Evolutionary conservation across 768 basidiomycete species (phyloP).

Genomic region (Boletus subcaerulescens): DNA sequence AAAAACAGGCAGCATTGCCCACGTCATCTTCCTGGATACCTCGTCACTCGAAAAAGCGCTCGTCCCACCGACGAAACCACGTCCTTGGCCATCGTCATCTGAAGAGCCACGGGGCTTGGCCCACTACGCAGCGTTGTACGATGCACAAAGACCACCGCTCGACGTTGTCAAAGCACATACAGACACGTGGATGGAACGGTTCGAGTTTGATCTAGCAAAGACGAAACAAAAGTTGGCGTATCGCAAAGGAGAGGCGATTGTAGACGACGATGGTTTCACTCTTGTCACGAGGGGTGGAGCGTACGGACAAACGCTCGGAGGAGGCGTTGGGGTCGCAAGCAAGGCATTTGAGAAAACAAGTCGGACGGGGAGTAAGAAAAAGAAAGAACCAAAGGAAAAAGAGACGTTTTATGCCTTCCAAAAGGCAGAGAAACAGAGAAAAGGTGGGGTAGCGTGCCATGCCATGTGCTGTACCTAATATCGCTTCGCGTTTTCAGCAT

Average conservation of each 20-base stretch:
- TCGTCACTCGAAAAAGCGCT: conserved; percentile 71
- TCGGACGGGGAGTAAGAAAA: conserved; percentile 38
- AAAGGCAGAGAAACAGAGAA: conserved; percentile 82
- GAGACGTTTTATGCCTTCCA: conserved; percentile 88
- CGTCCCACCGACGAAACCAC: conserved; percentile 45
- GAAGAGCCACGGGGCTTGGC: conserved; percentile 65
- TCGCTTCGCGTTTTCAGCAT: conserved; percentile 34
- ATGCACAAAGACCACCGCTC: conserved; percentile 70
- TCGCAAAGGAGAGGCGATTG: conserved; percentile 80
- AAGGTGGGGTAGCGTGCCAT: conserved; percentile 46
- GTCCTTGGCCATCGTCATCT: conserved; percentile 58
- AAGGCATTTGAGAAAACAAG: conserved; percentile 49
- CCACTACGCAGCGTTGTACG: conserved; percentile 67
- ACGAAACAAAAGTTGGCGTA: conserved; percentile 62
- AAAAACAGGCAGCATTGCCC: conserved; percentile 64
- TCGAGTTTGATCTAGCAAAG: conserved; percentile 61
- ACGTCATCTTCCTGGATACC: conserved; percentile 68
- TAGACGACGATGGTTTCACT: conserved; percentile 94
- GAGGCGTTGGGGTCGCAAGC: conserved; percentile 64
- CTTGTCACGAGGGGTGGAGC: conserved; percentile 90
- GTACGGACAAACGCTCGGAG: conserved; percentile 85
- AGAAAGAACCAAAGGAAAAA: conserved; percentile 66
- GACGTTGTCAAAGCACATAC: conserved; percentile 73
- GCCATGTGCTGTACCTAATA: not conserved
- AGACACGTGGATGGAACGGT: conserved; percentile 71